A percentile compares a stretch with the other conserved stretches of the same genome.
Conservation (phyloP, 352 stramenopile species). For the Globisporangium heterothallicum region DNA sequence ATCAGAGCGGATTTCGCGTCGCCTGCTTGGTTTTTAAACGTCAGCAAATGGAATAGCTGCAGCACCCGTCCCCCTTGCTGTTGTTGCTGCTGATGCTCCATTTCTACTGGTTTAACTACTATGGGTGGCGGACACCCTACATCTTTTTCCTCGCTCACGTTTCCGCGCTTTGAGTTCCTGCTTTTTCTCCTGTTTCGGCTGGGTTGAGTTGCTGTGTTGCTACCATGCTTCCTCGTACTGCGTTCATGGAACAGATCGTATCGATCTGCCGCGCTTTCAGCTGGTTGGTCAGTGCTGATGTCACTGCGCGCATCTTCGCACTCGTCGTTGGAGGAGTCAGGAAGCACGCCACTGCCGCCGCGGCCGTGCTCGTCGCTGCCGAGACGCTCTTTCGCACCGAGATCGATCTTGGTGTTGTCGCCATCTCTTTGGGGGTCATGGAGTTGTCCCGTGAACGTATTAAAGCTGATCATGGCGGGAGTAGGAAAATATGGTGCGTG, state of each 20-base stretch:
- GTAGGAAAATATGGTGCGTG: no score
- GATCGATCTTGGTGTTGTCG: slow-evolving; percentile 24
- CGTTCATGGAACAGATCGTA: slow-evolving; percentile 42
- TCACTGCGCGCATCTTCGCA: slow-evolving; percentile 19
- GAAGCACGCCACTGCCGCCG: no score
- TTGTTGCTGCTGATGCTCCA: neutral
- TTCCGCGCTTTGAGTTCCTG: neutral
- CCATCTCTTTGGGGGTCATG: neutral
- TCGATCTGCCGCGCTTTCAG: slow-evolving; percentile 1
- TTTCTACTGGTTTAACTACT: neutral
- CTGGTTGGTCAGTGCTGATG: slow-evolving; percentile 30
- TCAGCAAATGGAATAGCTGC: slow-evolving; percentile 56
- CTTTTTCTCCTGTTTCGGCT: neutral
- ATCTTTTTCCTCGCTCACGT: neutral
- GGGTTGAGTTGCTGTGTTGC: neutral
- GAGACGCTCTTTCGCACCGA: slow-evolving; percentile 19
- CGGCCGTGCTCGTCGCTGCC: slow-evolving; percentile 9
- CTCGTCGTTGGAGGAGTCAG: slow-evolving; percentile 10
- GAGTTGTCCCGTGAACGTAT: slow-evolving; percentile 45
- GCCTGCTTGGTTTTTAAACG: slow-evolving; percentile 50
- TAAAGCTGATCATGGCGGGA: slow-evolving; percentile 68
- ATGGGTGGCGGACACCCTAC: slow-evolving; percentile 5
- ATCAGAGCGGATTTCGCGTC: slow-evolving; percentile 51
- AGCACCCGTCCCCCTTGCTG: slow-evolving; percentile 32
- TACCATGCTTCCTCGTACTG: neutral